Percentiles rank a stretch among this genome's conserved stretches.
Evolutionary conservation across 208 protist genomes (phyloP).

Genomic region (Trypanosoma mega): DNA sequence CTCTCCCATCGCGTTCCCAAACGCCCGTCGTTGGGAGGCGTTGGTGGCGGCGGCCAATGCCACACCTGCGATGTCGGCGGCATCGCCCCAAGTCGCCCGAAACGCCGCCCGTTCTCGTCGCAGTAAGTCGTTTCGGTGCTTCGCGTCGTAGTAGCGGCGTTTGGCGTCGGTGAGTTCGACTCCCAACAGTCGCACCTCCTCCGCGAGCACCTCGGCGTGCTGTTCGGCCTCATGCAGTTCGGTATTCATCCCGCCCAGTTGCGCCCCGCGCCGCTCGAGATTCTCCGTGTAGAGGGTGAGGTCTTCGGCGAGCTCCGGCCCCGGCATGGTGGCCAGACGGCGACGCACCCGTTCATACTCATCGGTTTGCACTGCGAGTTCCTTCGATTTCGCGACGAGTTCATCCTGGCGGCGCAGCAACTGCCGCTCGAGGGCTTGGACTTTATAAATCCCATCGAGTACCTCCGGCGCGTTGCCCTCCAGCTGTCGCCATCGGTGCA

Average conservation of each 20-base stretch:
- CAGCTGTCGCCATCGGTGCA: slow-evolving; percentile 97
- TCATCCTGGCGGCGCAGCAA: slow-evolving; percentile 96
- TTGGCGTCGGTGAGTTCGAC: slow-evolving; percentile 92
- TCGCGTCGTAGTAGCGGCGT: slow-evolving; percentile 90
- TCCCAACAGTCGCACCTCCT: slow-evolving; percentile 88
- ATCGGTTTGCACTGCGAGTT: slow-evolving; percentile 89
- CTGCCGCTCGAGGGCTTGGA: slow-evolving; percentile 96
- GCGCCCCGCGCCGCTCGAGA: slow-evolving; percentile 86
- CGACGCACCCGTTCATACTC: slow-evolving; percentile 92
- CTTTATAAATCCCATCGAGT: slow-evolving; percentile 96
- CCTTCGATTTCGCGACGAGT: slow-evolving; percentile 83
- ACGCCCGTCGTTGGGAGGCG: slow-evolving; percentile 5
- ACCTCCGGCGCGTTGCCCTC: slow-evolving; percentile 95
- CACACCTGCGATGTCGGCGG: slow-evolving; percentile 17
- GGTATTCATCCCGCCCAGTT: slow-evolving; percentile 82
- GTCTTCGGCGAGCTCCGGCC: slow-evolving; percentile 96
- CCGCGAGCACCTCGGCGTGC: slow-evolving; percentile 78
- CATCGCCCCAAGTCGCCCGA: slow-evolving; percentile 46
- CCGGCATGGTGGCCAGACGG: slow-evolving; percentile 92
- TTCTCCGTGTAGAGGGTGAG: slow-evolving; percentile 94
- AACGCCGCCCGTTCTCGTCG: slow-evolving; percentile 45
- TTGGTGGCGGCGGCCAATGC: slow-evolving; percentile 9
- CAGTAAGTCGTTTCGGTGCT: slow-evolving; percentile 79
- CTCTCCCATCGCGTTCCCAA: not conserved
- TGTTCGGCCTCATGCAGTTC: slow-evolving; percentile 60